Percentiles rank a stretch among this genome's conserved stretches.
Conservation (phyloP, 345 rosid genomes). For the Dipteronia sinensis region DNA sequence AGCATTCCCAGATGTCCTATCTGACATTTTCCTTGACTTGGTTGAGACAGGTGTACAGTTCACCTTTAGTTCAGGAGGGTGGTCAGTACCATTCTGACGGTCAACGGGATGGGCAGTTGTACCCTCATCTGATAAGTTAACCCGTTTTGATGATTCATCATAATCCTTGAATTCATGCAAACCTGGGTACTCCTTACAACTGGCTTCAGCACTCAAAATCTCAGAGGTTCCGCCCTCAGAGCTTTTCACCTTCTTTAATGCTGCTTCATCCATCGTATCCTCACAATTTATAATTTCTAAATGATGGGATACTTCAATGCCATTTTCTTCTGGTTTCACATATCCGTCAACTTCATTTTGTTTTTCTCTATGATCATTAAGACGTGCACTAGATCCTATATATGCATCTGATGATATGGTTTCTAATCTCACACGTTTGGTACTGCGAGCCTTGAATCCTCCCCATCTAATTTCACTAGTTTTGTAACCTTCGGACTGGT, state of each 20-base stretch:
- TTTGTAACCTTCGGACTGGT: slow-evolving; percentile 45
- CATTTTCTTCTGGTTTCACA: slow-evolving; percentile 34
- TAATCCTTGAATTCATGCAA: slow-evolving; percentile 19
- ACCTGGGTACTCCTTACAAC: slow-evolving; percentile 30
- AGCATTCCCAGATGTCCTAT: slow-evolving; percentile 37
- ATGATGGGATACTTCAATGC: slow-evolving; percentile 25
- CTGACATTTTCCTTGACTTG: slow-evolving; percentile 46
- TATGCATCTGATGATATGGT: slow-evolving; percentile 34
- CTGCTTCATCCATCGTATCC: slow-evolving; percentile 26
- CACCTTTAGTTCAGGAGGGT: slow-evolving; percentile 43
- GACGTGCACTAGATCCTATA: slow-evolving; percentile 28
- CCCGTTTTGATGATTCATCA: slow-evolving; percentile 38
- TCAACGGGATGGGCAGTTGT: slow-evolving; percentile 22
- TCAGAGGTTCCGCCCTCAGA: slow-evolving; percentile 25
- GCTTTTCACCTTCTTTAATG: slow-evolving; percentile 22
- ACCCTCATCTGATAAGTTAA: slow-evolving; percentile 33
- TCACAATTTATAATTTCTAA: slow-evolving; percentile 21
- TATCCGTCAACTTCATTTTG: slow-evolving; percentile 35
- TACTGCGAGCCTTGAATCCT: slow-evolving; percentile 73
- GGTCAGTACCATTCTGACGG: slow-evolving; percentile 19
- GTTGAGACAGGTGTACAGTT: slow-evolving; percentile 44
- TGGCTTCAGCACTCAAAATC: slow-evolving; percentile 36
- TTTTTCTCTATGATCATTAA: slow-evolving; percentile 31
- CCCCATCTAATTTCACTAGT: slow-evolving; percentile 84
- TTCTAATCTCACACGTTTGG: slow-evolving; percentile 68